These are phyloP conservation scores for Chlamydomonas urium DNA, from an alignment of 139 green algal genomes.

Conservation along the genomic window DNA sequence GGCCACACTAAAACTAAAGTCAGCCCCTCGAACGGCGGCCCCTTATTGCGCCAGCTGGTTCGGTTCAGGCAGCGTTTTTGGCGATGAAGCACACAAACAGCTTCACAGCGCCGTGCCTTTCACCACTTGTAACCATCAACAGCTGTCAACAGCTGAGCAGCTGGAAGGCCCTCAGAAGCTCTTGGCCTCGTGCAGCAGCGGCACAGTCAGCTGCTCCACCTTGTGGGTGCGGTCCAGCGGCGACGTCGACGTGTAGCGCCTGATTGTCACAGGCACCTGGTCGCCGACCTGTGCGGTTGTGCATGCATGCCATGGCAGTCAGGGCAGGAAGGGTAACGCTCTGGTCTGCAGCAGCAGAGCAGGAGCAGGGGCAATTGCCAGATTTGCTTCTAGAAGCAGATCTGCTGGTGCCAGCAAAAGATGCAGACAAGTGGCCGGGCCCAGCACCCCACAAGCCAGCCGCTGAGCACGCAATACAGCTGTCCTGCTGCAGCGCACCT, in stretches of 20 bases:
- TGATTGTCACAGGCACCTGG: constrained; percentile 16
- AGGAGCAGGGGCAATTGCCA: background rate
- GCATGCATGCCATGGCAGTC: background rate
- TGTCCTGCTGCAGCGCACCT: constrained; percentile 35
- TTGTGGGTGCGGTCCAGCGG: constrained; percentile 8
- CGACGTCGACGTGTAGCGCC: constrained; percentile 10
- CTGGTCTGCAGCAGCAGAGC: background rate
- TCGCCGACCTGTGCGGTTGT: constrained; percentile 14
- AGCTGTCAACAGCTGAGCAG: too few species aligned
- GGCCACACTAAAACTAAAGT: too few species aligned
- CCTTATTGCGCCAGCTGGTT: too few species aligned
- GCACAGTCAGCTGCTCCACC: constrained; percentile 11
- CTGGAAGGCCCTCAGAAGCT: too few species aligned
- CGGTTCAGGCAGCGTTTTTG: too few species aligned
- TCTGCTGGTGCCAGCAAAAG: background rate
- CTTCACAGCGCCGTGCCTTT: too few species aligned
- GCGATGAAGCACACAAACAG: too few species aligned
- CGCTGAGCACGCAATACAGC: too few species aligned
- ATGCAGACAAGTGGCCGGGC: too few species aligned
- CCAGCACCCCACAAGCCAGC: too few species aligned
- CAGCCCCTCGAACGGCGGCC: too few species aligned
- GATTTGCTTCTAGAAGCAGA: background rate
- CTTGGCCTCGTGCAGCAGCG: background rate
- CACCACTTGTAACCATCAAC: too few species aligned
- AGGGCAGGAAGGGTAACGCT: background rate